These are phyloP conservation scores for Eimeria tenella DNA, from an alignment of 169 alveolate genomes.

Conservation along the genomic window DNA sequence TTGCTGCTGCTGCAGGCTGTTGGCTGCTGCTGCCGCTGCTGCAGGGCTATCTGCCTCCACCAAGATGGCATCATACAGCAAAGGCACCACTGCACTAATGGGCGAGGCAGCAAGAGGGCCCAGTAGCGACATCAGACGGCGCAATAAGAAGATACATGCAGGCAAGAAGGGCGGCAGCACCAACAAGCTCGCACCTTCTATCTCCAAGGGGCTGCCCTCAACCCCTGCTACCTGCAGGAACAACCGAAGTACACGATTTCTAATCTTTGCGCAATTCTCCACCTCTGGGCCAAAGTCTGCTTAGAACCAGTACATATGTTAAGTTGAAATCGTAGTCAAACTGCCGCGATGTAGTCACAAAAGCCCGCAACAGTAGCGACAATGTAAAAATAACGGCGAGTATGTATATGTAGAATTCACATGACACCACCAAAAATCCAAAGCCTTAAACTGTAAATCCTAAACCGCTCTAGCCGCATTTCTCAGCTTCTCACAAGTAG, in stretches of 20 bases:
- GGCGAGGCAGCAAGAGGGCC: conserved; percentile 59
- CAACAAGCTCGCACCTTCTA: conserved; percentile 37
- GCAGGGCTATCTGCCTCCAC: conserved; percentile 48
- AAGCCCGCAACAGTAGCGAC: too few species aligned
- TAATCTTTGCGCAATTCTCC: neutral
- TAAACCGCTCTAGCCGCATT: too few species aligned
- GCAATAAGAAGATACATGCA: conserved; percentile 34
- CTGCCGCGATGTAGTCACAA: too few species aligned
- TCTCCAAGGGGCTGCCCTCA: conserved; percentile 52
- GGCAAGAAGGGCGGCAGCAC: conserved; percentile 18
- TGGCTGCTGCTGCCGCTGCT: conserved; percentile 55
- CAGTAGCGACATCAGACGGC: conserved; percentile 52
- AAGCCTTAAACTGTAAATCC: neutral
- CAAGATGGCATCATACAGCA: conserved; percentile 35
- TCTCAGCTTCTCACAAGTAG: conserved; percentile 19
- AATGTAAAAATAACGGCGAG: too few species aligned
- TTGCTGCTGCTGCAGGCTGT: conserved; percentile 67
- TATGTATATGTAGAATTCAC: too few species aligned
- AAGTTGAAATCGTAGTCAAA: too few species aligned
- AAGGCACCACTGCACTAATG: conserved; percentile 27
- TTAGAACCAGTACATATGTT: too few species aligned
- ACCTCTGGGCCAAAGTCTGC: too few species aligned
- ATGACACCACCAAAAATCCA: neutral
- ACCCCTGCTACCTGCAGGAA: conserved; percentile 41
- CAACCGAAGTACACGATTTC: neutral